Evolutionary conservation across 306 rosid species (phyloP), one percentile per base, ranked within the genome.

Genomic region (Corylus heterophylla): DNA sequence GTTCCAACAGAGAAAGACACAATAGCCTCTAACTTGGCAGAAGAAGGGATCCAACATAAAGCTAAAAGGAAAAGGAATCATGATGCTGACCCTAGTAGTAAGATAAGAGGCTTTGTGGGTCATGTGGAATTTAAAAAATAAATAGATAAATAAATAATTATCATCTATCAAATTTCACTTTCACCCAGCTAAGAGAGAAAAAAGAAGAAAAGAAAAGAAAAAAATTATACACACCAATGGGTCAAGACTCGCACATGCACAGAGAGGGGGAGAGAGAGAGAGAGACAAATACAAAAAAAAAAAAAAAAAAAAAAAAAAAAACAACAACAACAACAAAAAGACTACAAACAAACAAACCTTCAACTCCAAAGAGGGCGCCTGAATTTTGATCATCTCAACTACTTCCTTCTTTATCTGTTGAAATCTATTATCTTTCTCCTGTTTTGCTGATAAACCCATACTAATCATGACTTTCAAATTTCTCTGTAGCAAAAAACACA

Each of bases 401-500:
- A 93, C 92, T 85, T 96, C 98, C 88, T 88, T 91, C 91, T 93
- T 96, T 86, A 93, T 88, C 69, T 67, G 91, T 84, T 90, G 94
- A 89, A 91, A 93, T 88, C 92, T 88, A 81, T 88, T 87, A 80
- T 96, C 94, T 74, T 88, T 89, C 89, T 95, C 98, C 90, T 92
- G 90, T 87, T 90, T 93, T 73, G 92, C 99, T 70, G 97, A 90
- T 81, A 88, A 75, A 82, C 99, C 92, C 96, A 78, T 89, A 83
- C 61, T 96, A 88, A 96, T 87, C 99, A 96, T 96, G 81, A 86
- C 69, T 88, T 96, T 96, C 79, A 96, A 89, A 82, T 96, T 92
- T 85, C 99, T 93, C 99, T 96, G 89, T 61, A 76, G 84, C 54
- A 84, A 71, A 31, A 76, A 84, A 77, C 71, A 75, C 76, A 87